Percentiles rank a stretch among this genome's conserved stretches.
Evolutionary conservation across 139 green algal genomes (phyloP).

Genomic region (Diplosphaera chodatii): DNA sequence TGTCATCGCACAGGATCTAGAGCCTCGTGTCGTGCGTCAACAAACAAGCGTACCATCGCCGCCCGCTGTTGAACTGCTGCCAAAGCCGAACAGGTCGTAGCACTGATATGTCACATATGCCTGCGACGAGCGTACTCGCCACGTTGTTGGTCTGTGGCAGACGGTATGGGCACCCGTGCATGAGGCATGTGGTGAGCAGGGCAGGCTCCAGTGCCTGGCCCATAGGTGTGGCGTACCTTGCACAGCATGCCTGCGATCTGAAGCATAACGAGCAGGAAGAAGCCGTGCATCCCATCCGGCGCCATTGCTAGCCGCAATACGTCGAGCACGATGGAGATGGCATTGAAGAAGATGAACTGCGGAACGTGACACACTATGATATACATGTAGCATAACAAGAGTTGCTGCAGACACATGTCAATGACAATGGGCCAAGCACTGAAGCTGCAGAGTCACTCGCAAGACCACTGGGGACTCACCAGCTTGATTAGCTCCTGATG

Average conservation of each 20-base stretch:
- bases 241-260: neutral
- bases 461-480: neutral
- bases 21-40: no score
- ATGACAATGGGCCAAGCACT: no score
- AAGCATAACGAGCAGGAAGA: neutral
- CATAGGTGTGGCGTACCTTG: neutral
- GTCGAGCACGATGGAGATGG: constrained; percentile 9
- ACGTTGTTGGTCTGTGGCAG: no score
- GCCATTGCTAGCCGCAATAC: neutral
- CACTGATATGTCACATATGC: neutral
- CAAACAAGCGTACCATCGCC: neutral
- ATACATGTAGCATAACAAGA: neutral
- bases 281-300: neutral
- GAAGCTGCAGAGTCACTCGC: no score
- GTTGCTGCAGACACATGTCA: neutral
- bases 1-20: no score
- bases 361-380: neutral
- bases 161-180: no score
- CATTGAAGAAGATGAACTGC: constrained; percentile 17
- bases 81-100: neutral
- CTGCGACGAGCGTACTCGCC: neutral
- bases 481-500: constrained; percentile 9
- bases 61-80: no score
- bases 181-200: no score
- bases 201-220: no score